Conservation (phyloP, 2,329 filamentous ascomycete species). For the Stagonosporopsis rhizophila region DNA sequence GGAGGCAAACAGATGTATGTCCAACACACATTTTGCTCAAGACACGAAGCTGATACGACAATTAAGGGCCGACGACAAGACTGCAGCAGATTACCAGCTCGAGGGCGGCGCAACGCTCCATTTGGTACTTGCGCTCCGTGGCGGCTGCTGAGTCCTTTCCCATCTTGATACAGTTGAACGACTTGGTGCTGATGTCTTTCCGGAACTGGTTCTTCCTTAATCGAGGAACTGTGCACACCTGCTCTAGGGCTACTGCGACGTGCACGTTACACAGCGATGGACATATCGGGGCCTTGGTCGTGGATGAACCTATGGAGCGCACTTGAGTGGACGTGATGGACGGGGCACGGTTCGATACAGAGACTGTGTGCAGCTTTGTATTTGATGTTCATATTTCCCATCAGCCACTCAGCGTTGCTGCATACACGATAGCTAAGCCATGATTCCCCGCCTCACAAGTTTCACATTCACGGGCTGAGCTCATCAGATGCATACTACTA, state of each 20-base stretch:
- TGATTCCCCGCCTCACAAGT: neutral
- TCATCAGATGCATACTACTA: neutral
- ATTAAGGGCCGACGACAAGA: slow-evolving; percentile 91
- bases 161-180: neutral
- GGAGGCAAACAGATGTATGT: slow-evolving; percentile 95
- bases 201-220: neutral
- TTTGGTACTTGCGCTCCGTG: slow-evolving; percentile 91
- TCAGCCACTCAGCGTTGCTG: neutral
- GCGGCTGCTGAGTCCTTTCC: slow-evolving; percentile 60
- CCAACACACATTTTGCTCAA: neutral
- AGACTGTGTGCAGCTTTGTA: neutral
- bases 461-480: neutral
- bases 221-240: neutral
- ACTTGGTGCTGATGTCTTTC: slow-evolving; percentile 2
- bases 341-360: neutral
- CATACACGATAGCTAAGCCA: neutral
- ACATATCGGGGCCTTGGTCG: neutral
- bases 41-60: slow-evolving; percentile 9
- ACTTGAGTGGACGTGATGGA: neutral
- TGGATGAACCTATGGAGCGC: neutral
- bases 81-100: slow-evolving; percentile 86
- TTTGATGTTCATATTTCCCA: neutral
- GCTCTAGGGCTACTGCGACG: neutral
- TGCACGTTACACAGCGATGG: neutral
- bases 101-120: slow-evolving; percentile 93